Evolutionary conservation across 805 yeast species (phyloP), one percentile per base, ranked within the genome.

Genomic region (Sugiyamaella qingdaonensis): DNA sequence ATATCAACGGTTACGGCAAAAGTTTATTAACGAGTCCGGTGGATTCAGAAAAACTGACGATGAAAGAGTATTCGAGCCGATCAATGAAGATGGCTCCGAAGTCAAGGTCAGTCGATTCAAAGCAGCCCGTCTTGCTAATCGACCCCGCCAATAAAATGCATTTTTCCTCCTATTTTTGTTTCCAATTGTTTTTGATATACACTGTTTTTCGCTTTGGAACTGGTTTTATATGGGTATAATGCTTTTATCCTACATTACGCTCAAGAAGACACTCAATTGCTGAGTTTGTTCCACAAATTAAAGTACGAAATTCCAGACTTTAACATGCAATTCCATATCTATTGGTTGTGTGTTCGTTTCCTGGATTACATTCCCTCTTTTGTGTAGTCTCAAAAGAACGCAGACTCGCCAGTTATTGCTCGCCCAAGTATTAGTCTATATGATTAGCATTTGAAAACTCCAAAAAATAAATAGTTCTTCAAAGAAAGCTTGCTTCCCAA

Each of bases 61-160:
- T 48, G 87, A 79, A 39, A 61, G 68, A 54, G 91, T 82, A 53
- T 60, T 80, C 16, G 95, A 86, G 61, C 89, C 88, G 0, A 70
- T 86, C 5, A 89, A 86, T 59, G 85, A 80, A 51, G 61, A 69
- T 36, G 88, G 88, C 0, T 77, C 80, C 51, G 82, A 82, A 0
- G 64, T 78, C 7, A 82, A 74, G 54, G 70, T 79, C 1, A 86
- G 95, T 63, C 72, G 89, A 49, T 88, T 88, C 67, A 85, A 75
- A 61, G 80, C 87, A 10, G 85, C 87, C 16, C 34, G 62, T 35
- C 41, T 57, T 14, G 48, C 58, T 2, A 55, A 55, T 16, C 41
- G 60, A 46, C 36, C 46, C 19, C 49, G 41, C 10, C 34, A 13
- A 29, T 27, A 21, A 42, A 31, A 32, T 16, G n/a, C 29, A 24